A percentile compares a stretch with the other conserved stretches of the same genome.
Evolutionary conservation across 2,329 filamentous ascomycete species (phyloP).

Genomic region (Botrytis medusae): DNA sequence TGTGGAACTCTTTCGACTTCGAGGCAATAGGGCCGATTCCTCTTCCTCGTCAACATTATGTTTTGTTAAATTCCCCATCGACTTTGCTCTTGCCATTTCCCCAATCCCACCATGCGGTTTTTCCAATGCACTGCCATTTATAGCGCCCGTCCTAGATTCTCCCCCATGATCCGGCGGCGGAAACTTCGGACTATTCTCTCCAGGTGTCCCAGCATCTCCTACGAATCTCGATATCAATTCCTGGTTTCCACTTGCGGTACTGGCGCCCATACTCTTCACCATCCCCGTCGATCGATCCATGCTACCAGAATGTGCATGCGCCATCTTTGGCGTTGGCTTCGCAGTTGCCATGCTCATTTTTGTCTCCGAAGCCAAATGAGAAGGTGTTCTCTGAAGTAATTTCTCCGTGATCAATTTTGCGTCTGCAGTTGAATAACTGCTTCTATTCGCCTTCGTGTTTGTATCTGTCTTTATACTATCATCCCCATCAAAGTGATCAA

Average conservation of each 20-base stretch:
- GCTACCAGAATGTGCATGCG: constrained; percentile 41
- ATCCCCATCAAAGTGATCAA: neutral
- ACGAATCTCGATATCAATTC: constrained; percentile 62
- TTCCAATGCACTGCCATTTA: neutral
- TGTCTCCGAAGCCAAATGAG: constrained; percentile 55
- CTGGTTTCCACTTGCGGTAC: constrained; percentile 33
- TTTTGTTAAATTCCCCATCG: constrained; percentile 16
- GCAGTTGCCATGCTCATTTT: constrained; percentile 61
- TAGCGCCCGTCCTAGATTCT: constrained; percentile 33
- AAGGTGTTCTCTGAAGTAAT: constrained; percentile 63
- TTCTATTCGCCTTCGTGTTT: neutral
- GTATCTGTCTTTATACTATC: neutral
- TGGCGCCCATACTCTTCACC: constrained; percentile 30
- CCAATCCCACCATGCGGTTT: constrained; percentile 10
- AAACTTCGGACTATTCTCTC: constrained; percentile 51
- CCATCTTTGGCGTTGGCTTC: constrained; percentile 37
- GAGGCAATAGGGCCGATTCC: constrained; percentile 48
- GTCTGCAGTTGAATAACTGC: constrained; percentile 45
- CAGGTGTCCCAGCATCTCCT: constrained; percentile 50
- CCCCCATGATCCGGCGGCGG: constrained; percentile 29
- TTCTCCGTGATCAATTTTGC: constrained; percentile 68
- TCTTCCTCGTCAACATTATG: constrained; percentile 41
- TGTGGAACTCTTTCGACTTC: constrained; percentile 37
- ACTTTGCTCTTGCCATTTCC: constrained; percentile 18
- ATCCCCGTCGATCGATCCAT: constrained; percentile 8